These are phyloP conservation scores for Corylus heterophylla DNA, from an alignment of 306 rosid species.

Conservation along the genomic window DNA sequence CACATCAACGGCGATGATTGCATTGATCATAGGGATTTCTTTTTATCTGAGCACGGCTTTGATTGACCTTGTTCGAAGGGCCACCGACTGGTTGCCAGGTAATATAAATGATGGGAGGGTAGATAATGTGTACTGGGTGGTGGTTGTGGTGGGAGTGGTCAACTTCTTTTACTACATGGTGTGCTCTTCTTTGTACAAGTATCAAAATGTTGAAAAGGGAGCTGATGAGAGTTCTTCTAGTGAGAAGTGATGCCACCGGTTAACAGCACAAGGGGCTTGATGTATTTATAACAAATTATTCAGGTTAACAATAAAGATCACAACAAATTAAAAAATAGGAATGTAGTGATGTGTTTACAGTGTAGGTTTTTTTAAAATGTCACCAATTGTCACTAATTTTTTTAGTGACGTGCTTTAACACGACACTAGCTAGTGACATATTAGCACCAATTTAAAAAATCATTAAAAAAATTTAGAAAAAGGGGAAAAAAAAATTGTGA, in stretches of 20 bases:
- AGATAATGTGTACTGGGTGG: constrained; percentile 40
- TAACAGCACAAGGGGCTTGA: background rate
- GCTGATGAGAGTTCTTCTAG: background rate
- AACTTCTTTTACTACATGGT: constrained; percentile 38
- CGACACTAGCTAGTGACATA: too few species aligned
- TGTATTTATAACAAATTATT: background rate
- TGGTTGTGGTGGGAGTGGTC: constrained; percentile 32
- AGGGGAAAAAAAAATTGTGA: too few species aligned
- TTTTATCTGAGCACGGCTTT: constrained; percentile 34
- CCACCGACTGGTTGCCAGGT: constrained; percentile 40
- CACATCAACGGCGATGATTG: constrained; percentile 55
- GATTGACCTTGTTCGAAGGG: constrained; percentile 27
- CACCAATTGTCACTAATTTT: too few species aligned
- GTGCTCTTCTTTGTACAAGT: constrained; percentile 31
- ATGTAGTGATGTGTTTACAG: too few species aligned
- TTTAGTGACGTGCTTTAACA: too few species aligned
- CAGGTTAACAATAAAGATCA: background rate
- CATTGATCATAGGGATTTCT: constrained; percentile 1
- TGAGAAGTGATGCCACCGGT: background rate
- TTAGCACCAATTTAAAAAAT: too few species aligned
- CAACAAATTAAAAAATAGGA: too few species aligned
- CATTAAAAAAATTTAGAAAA: too few species aligned
- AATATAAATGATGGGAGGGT: constrained; percentile 41
- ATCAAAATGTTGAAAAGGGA: constrained; percentile 21
- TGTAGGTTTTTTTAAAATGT: too few species aligned